Conservation (phyloP, 176 grass and related monocot genomes). For the Elymus sibiricus region DNA sequence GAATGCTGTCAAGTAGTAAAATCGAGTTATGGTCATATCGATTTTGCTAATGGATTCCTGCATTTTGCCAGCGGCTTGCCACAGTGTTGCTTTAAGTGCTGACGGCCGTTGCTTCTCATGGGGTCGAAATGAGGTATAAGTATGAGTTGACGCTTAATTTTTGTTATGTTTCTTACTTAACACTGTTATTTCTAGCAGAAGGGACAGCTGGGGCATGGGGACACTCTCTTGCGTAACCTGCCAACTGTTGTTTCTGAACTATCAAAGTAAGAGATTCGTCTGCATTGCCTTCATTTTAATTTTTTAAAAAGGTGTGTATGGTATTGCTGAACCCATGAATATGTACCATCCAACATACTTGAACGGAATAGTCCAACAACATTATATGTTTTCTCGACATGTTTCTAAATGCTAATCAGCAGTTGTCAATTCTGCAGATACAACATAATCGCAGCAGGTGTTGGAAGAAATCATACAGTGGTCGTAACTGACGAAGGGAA, state of each 20-base stretch:
- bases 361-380: neutral
- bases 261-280: slow-evolving; percentile 58
- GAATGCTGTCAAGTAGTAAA: neutral
- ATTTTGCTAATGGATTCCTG: slow-evolving; percentile 5
- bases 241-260: slow-evolving; percentile 78
- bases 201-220: slow-evolving; percentile 91
- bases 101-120: slow-evolving; percentile 87
- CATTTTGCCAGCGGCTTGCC: slow-evolving; percentile 64
- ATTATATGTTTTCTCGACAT: neutral
- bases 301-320: neutral
- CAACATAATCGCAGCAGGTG: slow-evolving; percentile 57
- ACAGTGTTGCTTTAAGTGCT: slow-evolving; percentile 83
- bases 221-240: slow-evolving; percentile 61
- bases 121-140: slow-evolving; percentile 77
- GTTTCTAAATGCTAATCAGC: neutral
- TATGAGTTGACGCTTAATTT: neutral
- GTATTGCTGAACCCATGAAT: neutral
- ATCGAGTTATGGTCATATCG: neutral
- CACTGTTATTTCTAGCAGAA: slow-evolving; percentile 53
- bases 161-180: slow-evolving; percentile 24
- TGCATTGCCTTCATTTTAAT: neutral
- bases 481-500: slow-evolving; percentile 74
- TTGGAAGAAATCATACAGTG: slow-evolving; percentile 82
- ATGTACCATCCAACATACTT: neutral
- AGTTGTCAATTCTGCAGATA: slow-evolving; percentile 47